Conservation (phyloP, 805 yeast species). For the Torulaspora delbrueckii region DNA sequence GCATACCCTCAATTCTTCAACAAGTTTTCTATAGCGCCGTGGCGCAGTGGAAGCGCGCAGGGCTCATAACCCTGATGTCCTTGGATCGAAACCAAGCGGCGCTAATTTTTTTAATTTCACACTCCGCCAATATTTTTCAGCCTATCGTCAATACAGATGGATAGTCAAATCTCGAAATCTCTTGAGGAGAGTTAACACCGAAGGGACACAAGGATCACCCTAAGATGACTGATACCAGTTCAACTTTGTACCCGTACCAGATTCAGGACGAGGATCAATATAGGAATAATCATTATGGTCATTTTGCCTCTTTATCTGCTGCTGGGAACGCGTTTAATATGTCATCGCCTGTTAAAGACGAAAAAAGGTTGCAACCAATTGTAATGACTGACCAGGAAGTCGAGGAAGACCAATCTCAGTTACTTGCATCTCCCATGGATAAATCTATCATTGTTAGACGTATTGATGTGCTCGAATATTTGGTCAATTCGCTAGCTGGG, state of each 20-base stretch:
- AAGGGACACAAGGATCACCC: background rate
- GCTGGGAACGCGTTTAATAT: slow-evolving; percentile 1
- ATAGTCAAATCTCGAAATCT: background rate
- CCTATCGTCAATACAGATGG: background rate
- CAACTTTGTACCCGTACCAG: slow-evolving; percentile 1
- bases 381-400: slow-evolving; percentile 10
- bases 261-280: slow-evolving; percentile 6
- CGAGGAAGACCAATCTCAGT: background rate
- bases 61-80: slow-evolving; percentile 99
- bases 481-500: slow-evolving; percentile 56
- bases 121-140: background rate
- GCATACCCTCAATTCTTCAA: background rate
- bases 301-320: slow-evolving; percentile 4
- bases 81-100: slow-evolving; percentile 95
- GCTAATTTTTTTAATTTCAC: slow-evolving; percentile 45
- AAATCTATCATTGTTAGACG: slow-evolving; percentile 12
- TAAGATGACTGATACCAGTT: slow-evolving; percentile 1
- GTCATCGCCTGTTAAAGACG: slow-evolving; percentile 2
- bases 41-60: slow-evolving; percentile 99
- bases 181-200: background rate
- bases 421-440: background rate
- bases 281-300: slow-evolving; percentile 1
- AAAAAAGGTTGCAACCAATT: slow-evolving; percentile 13
- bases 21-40: slow-evolving; percentile 60
- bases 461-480: slow-evolving; percentile 46